These are phyloP conservation scores for Solanum pinnatisectum DNA, from an alignment of 257 asterid genomes.

Conservation along the genomic window DNA sequence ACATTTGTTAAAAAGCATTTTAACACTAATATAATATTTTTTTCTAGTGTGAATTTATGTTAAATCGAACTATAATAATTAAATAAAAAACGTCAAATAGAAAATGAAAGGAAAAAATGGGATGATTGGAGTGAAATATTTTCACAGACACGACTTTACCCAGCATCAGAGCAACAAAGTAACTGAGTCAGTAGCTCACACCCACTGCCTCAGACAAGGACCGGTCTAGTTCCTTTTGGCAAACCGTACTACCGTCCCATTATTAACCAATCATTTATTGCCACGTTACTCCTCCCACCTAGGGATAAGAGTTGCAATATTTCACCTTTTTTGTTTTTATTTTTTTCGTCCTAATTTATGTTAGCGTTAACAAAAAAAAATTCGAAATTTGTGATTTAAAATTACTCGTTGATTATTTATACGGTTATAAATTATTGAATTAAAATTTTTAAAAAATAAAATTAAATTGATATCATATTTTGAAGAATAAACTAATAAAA, in stretches of 20 bases:
- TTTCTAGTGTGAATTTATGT: no score
- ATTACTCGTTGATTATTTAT: not conserved
- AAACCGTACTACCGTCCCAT: slow-evolving; percentile 12
- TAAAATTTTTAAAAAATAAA: no score
- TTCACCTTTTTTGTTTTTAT: not conserved
- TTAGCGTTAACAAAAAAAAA: not conserved
- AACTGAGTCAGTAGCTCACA: slow-evolving; percentile 31
- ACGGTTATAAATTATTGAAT: not conserved
- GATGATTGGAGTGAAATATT: not conserved
- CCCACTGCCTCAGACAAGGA: slow-evolving; percentile 39
- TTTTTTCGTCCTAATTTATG: not conserved
- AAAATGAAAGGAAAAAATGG: not conserved
- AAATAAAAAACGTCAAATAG: no score
- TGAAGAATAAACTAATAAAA: no score
- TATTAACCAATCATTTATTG: slow-evolving; percentile 4
- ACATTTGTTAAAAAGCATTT: no score
- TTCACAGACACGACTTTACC: not conserved
- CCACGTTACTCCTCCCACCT: not conserved
- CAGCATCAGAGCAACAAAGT: not conserved
- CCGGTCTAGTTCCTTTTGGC: slow-evolving; percentile 53
- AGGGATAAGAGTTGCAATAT: not conserved
- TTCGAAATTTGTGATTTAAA: no score
- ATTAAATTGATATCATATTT: not conserved
- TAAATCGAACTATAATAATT: no score
- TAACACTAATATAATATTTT: no score